Conservation (phyloP, 495 filamentous ascomycete genomes). For the Aspergillus sclerotioniger region DNA sequence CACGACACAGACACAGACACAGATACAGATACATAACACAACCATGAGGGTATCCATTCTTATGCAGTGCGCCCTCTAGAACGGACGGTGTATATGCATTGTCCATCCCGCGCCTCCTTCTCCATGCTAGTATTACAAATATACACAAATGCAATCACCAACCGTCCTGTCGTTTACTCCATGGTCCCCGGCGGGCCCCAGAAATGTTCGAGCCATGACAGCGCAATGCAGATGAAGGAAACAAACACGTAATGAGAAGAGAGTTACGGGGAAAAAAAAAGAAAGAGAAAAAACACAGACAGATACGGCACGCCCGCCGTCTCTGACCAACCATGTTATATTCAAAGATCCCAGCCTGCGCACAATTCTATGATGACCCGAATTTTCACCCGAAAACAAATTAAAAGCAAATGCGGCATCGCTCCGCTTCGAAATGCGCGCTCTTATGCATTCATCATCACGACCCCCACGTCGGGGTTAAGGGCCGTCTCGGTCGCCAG, state of each 20-base stretch:
- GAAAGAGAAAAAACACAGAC: neutral
- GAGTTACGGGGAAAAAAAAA: conserved; percentile 2
- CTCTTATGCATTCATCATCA: conserved; percentile 44
- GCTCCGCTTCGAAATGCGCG: conserved; percentile 4
- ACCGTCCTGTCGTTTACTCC: neutral
- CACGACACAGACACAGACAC: too few species aligned
- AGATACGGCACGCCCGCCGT: neutral
- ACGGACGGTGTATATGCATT: neutral
- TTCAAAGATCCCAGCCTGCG: conserved; percentile 20
- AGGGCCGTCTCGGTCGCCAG: conserved; percentile 25
- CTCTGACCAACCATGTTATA: conserved; percentile 19
- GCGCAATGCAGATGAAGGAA: too few species aligned
- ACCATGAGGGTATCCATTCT: too few species aligned
- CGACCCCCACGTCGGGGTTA: conserved; percentile 32
- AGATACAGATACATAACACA: too few species aligned
- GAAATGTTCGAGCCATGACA: too few species aligned
- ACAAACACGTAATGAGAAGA: too few species aligned
- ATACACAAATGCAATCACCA: conserved; percentile 1
- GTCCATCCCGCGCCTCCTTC: neutral
- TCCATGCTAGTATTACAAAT: conserved; percentile 3
- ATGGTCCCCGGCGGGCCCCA: neutral
- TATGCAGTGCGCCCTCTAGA: neutral
- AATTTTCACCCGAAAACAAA: conserved; percentile 17
- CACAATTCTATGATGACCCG: conserved; percentile 21
- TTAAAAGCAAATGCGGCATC: neutral